Base-by-base conservation (phyloP, 2,329 filamentous ascomycete species). In the Fusarium nematophilum region DNA sequence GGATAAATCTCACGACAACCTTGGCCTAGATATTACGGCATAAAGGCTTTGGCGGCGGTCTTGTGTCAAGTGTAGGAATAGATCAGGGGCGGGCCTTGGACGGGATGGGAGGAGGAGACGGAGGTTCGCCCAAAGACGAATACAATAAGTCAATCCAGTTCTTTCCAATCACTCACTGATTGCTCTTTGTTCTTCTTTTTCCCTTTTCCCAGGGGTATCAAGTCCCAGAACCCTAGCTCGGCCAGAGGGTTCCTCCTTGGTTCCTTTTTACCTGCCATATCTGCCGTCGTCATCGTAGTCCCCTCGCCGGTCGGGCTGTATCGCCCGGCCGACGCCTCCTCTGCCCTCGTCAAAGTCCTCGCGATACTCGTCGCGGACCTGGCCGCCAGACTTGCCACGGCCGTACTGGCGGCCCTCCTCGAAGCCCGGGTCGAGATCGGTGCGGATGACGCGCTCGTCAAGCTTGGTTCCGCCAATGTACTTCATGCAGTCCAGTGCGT, bases 381-480 rank as follows among this genome's bases (percentile, higher is more conserved):
- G 95, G 5, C 95, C 95, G 55, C 95, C 95, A 57, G 92, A 96
- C 81, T 96, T 97, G 70, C 94, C 94, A 47, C 94, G 88, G 60
- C 93, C 95, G 75, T 97, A 99, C 79, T 99, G 95, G 57, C 95
- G 86, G 6, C 95, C 95, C 80, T 99, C 95, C 67, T 93, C 88
- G 68, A 99, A 99, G 3, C 95, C 95, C 26, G 96, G 93, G 72
- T 99, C 95, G 42, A 98, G 78, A 79, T 99, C 95, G 18, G 94
- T 97, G 57, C 95, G 86, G 72, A 99, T 97, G 72, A 99, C 90
- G 68, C 95, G 89, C 83, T 99, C 95, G 76, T 99, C 95, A 38
- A 99, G 86, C 81, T 99, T 99, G 29, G 95, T 99, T 53, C 95
- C 95, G 51, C 95, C 95, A 70, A 99, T 90, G 75, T 98, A 99